Evolutionary conservation across 2,329 filamentous ascomycete species (phyloP).

Genomic region (Epichloe coenophiala): DNA sequence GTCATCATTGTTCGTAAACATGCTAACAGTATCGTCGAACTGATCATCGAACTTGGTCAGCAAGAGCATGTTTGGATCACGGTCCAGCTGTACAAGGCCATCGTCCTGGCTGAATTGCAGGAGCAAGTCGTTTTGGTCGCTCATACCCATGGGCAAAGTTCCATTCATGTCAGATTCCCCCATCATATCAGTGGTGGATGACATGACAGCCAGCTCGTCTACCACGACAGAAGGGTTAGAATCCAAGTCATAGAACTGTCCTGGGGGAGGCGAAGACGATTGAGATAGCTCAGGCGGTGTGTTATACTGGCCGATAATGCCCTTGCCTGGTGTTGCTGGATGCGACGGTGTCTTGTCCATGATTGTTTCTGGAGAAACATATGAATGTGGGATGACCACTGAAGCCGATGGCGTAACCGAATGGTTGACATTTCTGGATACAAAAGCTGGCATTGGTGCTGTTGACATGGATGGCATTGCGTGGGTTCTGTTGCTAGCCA

Average conservation of each 20-base stretch:
- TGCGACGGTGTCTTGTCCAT: constrained; percentile 24
- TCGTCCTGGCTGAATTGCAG: constrained; percentile 29
- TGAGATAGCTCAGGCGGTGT: constrained; percentile 48
- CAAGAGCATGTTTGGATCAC: constrained; percentile 34
- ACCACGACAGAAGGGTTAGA: constrained; percentile 20
- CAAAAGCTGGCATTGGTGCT: constrained; percentile 25
- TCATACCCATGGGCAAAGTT: constrained; percentile 20
- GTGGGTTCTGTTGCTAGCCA: constrained; percentile 13
- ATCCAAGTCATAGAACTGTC: constrained; percentile 34
- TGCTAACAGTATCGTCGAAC: constrained; percentile 32
- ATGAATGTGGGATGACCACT: constrained; percentile 24
- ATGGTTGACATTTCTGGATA: constrained; percentile 19
- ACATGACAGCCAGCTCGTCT: constrained; percentile 19
- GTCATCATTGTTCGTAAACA: constrained; percentile 39
- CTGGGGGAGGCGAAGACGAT: constrained; percentile 37
- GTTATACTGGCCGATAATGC: constrained; percentile 36
- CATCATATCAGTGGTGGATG: constrained; percentile 19
- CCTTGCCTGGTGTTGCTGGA: constrained; percentile 36
- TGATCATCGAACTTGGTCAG: constrained; percentile 42
- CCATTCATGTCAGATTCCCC: constrained; percentile 20
- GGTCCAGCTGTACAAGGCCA: constrained; percentile 28
- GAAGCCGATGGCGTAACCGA: constrained; percentile 27
- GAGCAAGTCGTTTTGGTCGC: constrained; percentile 29
- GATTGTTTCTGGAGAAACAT: constrained; percentile 33
- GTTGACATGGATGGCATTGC: constrained; percentile 29